A percentile compares a stretch with the other conserved stretches of the same genome.
These are phyloP conservation scores for Fusarium citri DNA, from an alignment of 2,329 filamentous ascomycete species.

Conservation along the genomic window DNA sequence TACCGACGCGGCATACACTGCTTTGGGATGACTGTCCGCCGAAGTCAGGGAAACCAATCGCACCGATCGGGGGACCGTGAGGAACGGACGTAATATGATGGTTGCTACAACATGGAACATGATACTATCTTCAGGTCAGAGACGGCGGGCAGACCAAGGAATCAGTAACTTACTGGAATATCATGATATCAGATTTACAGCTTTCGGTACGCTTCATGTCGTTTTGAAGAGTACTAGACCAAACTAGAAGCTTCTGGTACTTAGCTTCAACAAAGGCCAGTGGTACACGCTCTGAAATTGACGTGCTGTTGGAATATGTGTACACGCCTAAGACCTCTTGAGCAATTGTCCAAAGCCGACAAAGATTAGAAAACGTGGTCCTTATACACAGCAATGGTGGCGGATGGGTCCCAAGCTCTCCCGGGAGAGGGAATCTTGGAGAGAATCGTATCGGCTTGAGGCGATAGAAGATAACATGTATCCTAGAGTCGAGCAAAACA, in stretches of 20 bases:
- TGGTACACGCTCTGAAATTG: neutral
- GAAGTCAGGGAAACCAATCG: neutral
- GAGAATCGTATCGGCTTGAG: neutral
- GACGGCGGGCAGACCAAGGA: neutral
- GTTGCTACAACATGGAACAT: neutral
- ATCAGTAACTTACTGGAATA: neutral
- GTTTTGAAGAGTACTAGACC: neutral
- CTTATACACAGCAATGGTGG: neutral
- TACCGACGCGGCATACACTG: neutral
- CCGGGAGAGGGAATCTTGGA: neutral
- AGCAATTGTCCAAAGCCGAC: neutral
- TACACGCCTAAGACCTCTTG: neutral
- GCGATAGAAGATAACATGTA: neutral
- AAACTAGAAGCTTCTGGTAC: neutral
- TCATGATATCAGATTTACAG: neutral
- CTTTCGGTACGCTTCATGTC: neutral
- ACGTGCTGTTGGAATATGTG: neutral
- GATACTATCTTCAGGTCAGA: neutral
- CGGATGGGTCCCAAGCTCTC: neutral
- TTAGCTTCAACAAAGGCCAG: neutral
- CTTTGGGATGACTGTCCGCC: neutral
- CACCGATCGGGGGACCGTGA: fast-evolving
- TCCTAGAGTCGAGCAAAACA: neutral
- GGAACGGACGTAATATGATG: neutral
- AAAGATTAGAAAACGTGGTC: neutral